phyloP scores from a whole-genome alignment of 208 protist species.

The Trypanosoma congolense region DNA sequence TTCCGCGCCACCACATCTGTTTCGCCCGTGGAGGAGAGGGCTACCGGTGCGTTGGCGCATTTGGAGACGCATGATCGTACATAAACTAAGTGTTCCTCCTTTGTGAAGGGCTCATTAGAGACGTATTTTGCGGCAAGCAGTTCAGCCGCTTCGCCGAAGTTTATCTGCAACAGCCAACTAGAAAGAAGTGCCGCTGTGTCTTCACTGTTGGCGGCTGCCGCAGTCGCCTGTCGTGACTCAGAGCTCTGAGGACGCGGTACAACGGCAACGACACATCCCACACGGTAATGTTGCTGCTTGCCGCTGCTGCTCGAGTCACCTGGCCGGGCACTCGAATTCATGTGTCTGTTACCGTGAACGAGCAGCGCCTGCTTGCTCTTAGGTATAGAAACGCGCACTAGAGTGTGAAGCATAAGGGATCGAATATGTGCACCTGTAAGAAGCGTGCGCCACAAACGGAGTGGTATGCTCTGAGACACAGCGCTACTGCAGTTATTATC shows the following conservation, averaged over 20 bases:
- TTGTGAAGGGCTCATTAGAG: slow-evolving; percentile 45
- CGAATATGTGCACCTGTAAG: slow-evolving; percentile 51
- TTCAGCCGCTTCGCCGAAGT: slow-evolving; percentile 63
- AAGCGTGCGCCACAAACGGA: slow-evolving; percentile 17
- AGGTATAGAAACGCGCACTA: slow-evolving; percentile 62
- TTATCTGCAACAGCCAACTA: slow-evolving; percentile 56
- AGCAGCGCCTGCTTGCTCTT: slow-evolving; percentile 34
- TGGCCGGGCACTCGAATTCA: slow-evolving; percentile 4
- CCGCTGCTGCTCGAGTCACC: slow-evolving; percentile 6
- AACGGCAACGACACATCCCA: slow-evolving; percentile 59
- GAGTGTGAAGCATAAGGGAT: slow-evolving; percentile 29
- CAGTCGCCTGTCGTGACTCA: neutral
- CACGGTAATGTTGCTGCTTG: slow-evolving; percentile 24
- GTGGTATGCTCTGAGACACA: neutral
- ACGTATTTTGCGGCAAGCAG: slow-evolving; percentile 40
- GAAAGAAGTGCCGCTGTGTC: slow-evolving; percentile 19
- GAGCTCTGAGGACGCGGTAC: slow-evolving; percentile 33
- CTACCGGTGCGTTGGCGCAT: slow-evolving; percentile 2
- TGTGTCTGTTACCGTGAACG: slow-evolving; percentile 47
- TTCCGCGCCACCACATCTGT: slow-evolving; percentile 37
- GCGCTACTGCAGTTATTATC: neutral
- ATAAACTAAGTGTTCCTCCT: slow-evolving; percentile 57
- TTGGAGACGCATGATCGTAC: slow-evolving; percentile 47
- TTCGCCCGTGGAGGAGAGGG: slow-evolving; percentile 29
- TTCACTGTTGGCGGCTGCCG: neutral